Percentiles rank a stretch among this genome's conserved stretches.
Evolutionary conservation across 495 filamentous ascomycete genomes (phyloP).

Genomic region (Apodospora peruviana): DNA sequence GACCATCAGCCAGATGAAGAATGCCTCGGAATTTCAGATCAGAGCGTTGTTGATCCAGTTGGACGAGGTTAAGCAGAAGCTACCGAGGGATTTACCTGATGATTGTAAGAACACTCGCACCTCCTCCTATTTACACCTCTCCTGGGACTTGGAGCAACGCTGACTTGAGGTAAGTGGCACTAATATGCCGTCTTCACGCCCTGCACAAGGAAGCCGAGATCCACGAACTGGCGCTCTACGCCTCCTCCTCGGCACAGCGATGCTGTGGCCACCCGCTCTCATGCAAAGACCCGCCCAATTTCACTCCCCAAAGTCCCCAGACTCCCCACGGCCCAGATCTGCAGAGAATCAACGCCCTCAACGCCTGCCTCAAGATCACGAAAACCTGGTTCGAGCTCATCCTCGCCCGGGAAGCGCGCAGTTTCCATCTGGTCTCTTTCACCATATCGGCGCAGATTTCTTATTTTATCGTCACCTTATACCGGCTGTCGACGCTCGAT

Average conservation of each 20-base stretch:
- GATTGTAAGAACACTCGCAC: too few relatives aligned
- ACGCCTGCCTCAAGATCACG: slow-evolving; percentile 7
- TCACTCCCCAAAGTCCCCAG: not conserved
- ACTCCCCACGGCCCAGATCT: not conserved
- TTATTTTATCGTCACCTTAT: slow-evolving; percentile 14
- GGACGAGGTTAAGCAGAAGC: not conserved
- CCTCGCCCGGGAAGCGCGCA: slow-evolving; percentile 5
- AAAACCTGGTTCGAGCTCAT: slow-evolving; percentile 14
- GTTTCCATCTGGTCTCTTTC: slow-evolving; percentile 11
- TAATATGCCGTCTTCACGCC: slow-evolving; percentile 1
- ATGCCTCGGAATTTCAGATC: slow-evolving; percentile 1
- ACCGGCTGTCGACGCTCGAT: slow-evolving; percentile 20
- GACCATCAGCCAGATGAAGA: not conserved
- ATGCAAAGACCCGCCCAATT: too few relatives aligned
- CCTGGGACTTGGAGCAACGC: too few relatives aligned
- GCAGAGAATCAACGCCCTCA: not conserved
- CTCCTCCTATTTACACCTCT: too few relatives aligned
- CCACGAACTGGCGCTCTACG: slow-evolving; percentile 1
- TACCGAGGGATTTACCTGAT: not conserved
- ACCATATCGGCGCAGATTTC: slow-evolving; percentile 9
- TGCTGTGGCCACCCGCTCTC: too few relatives aligned
- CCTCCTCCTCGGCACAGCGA: too few relatives aligned
- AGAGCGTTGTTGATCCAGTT: not conserved
- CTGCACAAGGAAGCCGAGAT: slow-evolving; percentile 3
- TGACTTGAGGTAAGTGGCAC: too few relatives aligned